Base-by-base conservation (phyloP, 2,329 filamentous ascomycete species). In the Alternaria gansuensis region DNA sequence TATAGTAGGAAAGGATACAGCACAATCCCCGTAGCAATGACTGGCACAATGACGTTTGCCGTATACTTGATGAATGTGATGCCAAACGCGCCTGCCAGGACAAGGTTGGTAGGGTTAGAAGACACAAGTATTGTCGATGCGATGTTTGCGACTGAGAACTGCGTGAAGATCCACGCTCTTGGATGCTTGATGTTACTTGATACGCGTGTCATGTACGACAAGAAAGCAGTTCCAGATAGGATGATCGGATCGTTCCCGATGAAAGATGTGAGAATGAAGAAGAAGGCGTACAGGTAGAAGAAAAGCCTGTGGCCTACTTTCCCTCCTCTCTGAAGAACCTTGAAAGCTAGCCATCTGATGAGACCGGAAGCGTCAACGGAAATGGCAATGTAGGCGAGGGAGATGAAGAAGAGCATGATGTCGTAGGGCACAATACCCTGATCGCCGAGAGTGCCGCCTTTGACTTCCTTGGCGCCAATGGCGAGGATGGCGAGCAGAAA, bases 201-300 rank as follows among this genome's bases (percentile, higher is more conserved):
- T 0, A 91, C 88, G 6, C 88, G 82, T 0, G 89, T 92, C 88
- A 92, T 90, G 75, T 92, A 92, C 3, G 89, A 87, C 11, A 92
- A 82, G 55, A 92, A 92, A 0, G 90, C 85, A 0, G 89, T 92
- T 1, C 90, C 90, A 0, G 89, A 91, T 0, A 92, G 77, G 52
- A 92, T 90, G 62, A 92, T 88, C 0, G 90, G 89, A 64, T 92
- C 90, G 58, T 92, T 92, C 7, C 90, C 90, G 49, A 92, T 88
- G 66, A 89, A 89, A 68, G 80, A 85, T 2, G 88, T 88, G 0
- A 92, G 75, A 4, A 75, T 73, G 63, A 91, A 91, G 79, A 91
- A 92, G 79, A 92, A 91, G 36, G 81, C 76, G 67, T 91, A 92
- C 4, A 92, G 85, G 70, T 89, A 91, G 74, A 91, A 87, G 79